Base-by-base conservation (phyloP, 371 early-diverging fungal genomes). In the Furculomyces boomerangus region DNA sequence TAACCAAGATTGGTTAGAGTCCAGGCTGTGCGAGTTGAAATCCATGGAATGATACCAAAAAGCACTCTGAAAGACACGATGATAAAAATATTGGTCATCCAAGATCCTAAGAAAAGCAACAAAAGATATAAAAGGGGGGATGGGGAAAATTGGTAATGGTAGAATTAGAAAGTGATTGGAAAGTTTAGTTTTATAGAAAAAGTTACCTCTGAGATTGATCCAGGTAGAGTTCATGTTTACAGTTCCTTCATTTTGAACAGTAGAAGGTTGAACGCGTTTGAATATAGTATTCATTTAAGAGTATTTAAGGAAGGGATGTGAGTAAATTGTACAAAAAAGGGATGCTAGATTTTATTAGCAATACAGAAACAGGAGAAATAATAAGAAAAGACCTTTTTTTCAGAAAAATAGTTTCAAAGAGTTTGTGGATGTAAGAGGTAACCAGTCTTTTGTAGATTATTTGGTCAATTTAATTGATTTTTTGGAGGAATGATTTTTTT, bases 1-100 rank as follows among this genome's bases (percentile, higher is more conserved):
- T 88, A 96, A 18, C 80, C 69, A 28, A 94, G 71, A 57, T 91
- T 93, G 24, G 95, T 96, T 54, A 93, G 64, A 13, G 95, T 93
- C 97, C 97, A 96, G 53, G 90, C 81, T 26, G 88, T 77, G 68
- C 93, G 94, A 8, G 82, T 74, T 20, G 87, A 78, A 39, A 93
- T 81, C 56, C 85, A 86, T 2, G 97, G 97, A 62, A 96, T 78
- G 47, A 83, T 75, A 30, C 84, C 80, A 55, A 88, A 83, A 22
- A 87, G 62, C n/a, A 89, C 64, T 69, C 90, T 83, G 53, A 92
- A 68, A n/a, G 73, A 61, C 3, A 86, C 64, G 41, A 92, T 77
- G 26, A 93, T 63, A 58, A 88, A 71, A 22, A 92, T 65, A 56
- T 88, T 83, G 24, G 90, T 84, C 26, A 82, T 70, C 93, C 95